Conservation (phyloP, 225 moss, liverwort and hornwort species). For the Polytrichum commune region DNA sequence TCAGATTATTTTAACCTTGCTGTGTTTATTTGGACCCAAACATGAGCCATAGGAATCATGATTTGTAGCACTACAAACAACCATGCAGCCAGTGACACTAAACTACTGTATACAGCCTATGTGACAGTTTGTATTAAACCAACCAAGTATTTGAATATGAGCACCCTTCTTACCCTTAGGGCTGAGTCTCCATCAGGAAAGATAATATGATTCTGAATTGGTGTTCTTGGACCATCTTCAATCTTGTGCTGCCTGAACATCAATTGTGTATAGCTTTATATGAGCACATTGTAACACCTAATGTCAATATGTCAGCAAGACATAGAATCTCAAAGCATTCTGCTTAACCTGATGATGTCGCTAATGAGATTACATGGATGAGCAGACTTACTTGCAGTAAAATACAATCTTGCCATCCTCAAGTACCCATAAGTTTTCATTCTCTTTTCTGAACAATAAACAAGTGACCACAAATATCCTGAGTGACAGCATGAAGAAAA, state of each 20-base stretch:
- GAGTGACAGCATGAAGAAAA: neutral
- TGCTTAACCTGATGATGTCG: neutral
- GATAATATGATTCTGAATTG: constrained; percentile 6
- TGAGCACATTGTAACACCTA: neutral
- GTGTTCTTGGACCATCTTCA: neutral
- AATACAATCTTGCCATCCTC: neutral
- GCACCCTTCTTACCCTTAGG: neutral
- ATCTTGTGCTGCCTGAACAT: constrained; percentile 6
- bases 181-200: neutral
- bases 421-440: constrained; percentile 3
- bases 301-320: neutral
- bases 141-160: neutral
- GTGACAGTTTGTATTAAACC: neutral
- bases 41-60: neutral
- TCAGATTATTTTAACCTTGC: neutral
- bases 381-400: constrained; percentile 4
- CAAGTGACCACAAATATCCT: neutral
- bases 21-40: neutral
- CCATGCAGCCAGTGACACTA: neutral
- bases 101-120: neutral
- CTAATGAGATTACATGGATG: neutral
- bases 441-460: neutral
- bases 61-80: neutral
- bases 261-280: neutral
- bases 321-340: neutral